Conservation (phyloP, 2,329 filamentous ascomycete genomes). For the Arthrinium phaeospermum region DNA sequence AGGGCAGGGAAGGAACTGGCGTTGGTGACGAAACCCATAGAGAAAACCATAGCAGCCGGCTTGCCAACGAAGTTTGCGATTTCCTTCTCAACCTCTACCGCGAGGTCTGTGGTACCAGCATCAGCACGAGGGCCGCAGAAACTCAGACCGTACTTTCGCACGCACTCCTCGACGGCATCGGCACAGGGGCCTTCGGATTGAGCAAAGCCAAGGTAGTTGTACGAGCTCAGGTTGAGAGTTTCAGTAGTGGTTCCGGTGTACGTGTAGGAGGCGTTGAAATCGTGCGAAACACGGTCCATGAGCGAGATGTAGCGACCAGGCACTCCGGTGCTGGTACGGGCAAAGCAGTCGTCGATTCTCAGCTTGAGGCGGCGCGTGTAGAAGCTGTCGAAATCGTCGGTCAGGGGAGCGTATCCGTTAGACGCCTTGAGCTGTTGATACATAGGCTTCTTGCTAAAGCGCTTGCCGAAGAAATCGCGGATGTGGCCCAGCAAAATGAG, state of each 20-base stretch:
- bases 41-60: conserved; percentile 93
- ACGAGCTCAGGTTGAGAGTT: conserved; percentile 98
- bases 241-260: conserved; percentile 90
- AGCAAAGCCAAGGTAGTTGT: conserved; percentile 98
- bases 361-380: conserved; percentile 92
- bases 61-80: conserved; percentile 94
- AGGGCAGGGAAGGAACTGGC: conserved; percentile 90
- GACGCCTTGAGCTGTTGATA: conserved; percentile 83
- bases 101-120: conserved; percentile 84
- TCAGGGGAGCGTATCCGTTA: conserved; percentile 92
- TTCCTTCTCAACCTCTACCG: conserved; percentile 86
- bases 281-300: conserved; percentile 86
- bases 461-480: conserved; percentile 96
- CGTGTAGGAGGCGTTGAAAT: conserved; percentile 90
- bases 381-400: conserved; percentile 99
- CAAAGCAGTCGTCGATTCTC: conserved; percentile 96
- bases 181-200: conserved; percentile 97
- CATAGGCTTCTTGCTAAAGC: conserved; percentile 80
- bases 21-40: conserved; percentile 98
- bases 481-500: conserved; percentile 95
- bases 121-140: conserved; percentile 83
- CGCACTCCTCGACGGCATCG: conserved; percentile 84
- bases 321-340: conserved; percentile 88
- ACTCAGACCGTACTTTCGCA: conserved; percentile 85
- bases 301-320: conserved; percentile 93